Base-by-base conservation (phyloP, 305 asterid species). In the Plantago lanceolata region DNA sequence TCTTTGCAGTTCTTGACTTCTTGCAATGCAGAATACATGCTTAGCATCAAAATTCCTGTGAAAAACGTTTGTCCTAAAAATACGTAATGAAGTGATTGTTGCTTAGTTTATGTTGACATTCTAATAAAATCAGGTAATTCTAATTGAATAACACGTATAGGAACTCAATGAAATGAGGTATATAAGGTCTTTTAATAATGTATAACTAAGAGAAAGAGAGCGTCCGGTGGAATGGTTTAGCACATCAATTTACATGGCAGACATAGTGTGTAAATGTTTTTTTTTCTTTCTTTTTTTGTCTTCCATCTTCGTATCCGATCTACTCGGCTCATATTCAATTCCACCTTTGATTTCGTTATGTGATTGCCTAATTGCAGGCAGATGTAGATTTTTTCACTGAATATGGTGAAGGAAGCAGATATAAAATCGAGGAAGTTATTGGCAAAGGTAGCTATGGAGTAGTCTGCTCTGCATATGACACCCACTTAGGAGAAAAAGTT, bases 391-490 rank as follows among this genome's bases (percentile, higher is more conserved):
- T 91, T 84, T 91, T 91, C 89, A 91, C 97, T 15, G 96, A 91
- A 70, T 91, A 91, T 63, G 97, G 97, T 60, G 97, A 91, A 75
- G 97, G 97, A 57, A 86, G 95, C 70, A 79, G 97, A 71, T 91
- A 86, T 67, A 88, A 66, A 75, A 91, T 91, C 14, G 96, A 91
- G 79, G 96, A 91, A 79, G 96, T 91, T 60, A 91, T 91, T 67
- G 97, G 97, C 52, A 91, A 88, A 82, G 97, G 97, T 75, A 88
- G 96, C 78, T 91, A 91, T 77, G 95, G 98, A 37, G 95, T 91
- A 33, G 98, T 91, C 59, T 91, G 98, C 85, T 91, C 98, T 15
- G 98, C 98, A 6, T 91, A 82, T 57, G 98, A 91, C 79, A 91
- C 96, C 45, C 95, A 86, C 84, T 87, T 91, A 8, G 89, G 96